Evolutionary conservation across 176 grass and related monocot species (phyloP).

Genomic region (Puya raimondii): DNA sequence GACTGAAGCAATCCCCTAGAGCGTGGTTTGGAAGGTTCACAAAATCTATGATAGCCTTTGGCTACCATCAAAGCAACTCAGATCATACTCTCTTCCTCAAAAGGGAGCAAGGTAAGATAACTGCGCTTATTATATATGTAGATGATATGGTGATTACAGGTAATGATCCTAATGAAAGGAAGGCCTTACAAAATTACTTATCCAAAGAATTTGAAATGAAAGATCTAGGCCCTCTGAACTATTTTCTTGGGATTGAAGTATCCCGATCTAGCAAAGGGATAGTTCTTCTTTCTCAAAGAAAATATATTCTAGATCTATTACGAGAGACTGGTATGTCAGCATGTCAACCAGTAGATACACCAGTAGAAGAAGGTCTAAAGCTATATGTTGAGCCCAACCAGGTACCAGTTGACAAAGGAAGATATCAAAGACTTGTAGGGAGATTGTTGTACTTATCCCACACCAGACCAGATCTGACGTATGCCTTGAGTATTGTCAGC

Average conservation of each 20-base stretch:
- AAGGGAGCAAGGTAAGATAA: not conserved
- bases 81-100: not conserved
- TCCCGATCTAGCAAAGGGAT: not conserved
- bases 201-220: slow-evolving; percentile 5
- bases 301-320: slow-evolving; percentile 11
- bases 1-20: slow-evolving; percentile 11
- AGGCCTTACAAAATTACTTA: not conserved
- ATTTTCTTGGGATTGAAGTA: slow-evolving; percentile 17
- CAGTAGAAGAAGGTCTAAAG: slow-evolving; percentile 4
- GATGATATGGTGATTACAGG: not conserved
- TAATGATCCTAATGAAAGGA: not conserved
- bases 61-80: not conserved
- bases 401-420: not conserved
- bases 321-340: not conserved
- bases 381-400: no score
- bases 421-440: slow-evolving; percentile 11
- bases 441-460: slow-evolving; percentile 16
- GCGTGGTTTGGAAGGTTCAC: slow-evolving; percentile 5
- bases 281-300: not conserved
- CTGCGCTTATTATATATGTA: not conserved
- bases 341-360: slow-evolving; percentile 1
- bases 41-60: not conserved
- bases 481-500: slow-evolving; percentile 6
- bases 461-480: slow-evolving; percentile 7
- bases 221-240: slow-evolving; percentile 1